A percentile compares a stretch with the other conserved stretches of the same genome.
Evolutionary conservation across 768 basidiomycete genomes (phyloP).

Genomic region (Tubosaeta sp.): DNA sequence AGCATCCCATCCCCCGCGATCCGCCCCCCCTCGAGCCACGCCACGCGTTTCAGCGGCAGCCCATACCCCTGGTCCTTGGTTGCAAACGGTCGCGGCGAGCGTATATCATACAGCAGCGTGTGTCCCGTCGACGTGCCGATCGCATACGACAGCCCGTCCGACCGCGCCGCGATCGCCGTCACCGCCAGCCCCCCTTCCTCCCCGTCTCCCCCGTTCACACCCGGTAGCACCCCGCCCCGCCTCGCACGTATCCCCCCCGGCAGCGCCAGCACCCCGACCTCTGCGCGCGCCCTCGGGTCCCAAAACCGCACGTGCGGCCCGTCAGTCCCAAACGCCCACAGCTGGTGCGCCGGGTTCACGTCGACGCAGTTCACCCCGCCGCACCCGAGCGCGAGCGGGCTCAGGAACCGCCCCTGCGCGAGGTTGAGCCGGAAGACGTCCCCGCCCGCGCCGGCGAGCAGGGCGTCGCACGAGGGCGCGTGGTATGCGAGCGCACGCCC

Average conservation of each 20-base stretch:
- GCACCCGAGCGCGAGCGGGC: slow-evolving; percentile 58
- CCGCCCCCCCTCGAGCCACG: slow-evolving; percentile 86
- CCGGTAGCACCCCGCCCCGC: slow-evolving; percentile 26
- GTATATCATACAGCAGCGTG: slow-evolving; percentile 90
- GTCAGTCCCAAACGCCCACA: slow-evolving; percentile 86
- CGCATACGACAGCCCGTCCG: slow-evolving; percentile 90
- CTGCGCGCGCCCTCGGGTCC: slow-evolving; percentile 83
- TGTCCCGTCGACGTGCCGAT: slow-evolving; percentile 95
- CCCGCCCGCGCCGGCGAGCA: slow-evolving; percentile 77
- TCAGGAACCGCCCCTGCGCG: slow-evolving; percentile 92
- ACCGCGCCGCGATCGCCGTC: slow-evolving; percentile 80
- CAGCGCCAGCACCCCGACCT: slow-evolving; percentile 65
- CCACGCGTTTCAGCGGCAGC: slow-evolving; percentile 75
- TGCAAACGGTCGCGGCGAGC: slow-evolving; percentile 77
- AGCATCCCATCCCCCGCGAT: slow-evolving; percentile 89
- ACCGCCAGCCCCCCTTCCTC: slow-evolving; percentile 43
- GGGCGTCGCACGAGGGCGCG: slow-evolving; percentile 87
- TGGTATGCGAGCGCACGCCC: slow-evolving; percentile 93
- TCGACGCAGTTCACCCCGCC: slow-evolving; percentile 88
- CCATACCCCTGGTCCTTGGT: slow-evolving; percentile 98
- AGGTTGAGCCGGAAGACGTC: slow-evolving; percentile 94
- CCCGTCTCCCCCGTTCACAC: slow-evolving; percentile 37
- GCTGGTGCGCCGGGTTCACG: slow-evolving; percentile 88
- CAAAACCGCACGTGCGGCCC: slow-evolving; percentile 91
- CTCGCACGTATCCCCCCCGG: slow-evolving; percentile 52